Conservation (phyloP, 1,139 yeast genomes). For the Eremothecium sinecaudum region DNA sequence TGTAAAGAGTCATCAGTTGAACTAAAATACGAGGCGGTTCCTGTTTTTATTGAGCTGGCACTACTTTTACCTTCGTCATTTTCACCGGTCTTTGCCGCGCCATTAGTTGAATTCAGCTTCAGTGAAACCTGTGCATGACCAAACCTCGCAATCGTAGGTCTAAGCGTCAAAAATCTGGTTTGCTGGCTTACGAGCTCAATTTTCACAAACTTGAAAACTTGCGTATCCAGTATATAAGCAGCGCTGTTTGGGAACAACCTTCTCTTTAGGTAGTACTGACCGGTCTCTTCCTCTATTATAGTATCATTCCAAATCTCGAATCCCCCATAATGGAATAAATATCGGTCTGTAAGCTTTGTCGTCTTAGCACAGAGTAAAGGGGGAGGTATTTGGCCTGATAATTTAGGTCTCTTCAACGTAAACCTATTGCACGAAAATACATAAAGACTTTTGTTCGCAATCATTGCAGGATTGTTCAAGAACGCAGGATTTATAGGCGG, state of each 20-base stretch:
- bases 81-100: not conserved
- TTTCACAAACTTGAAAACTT: slow-evolving; percentile 32
- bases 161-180: slow-evolving; percentile 30
- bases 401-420: slow-evolving; percentile 25
- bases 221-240: slow-evolving; percentile 37
- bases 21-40: slow-evolving; percentile 2
- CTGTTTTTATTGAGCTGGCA: slow-evolving; percentile 2
- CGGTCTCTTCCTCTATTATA: slow-evolving; percentile 20
- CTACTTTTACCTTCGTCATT: slow-evolving; percentile 2
- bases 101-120: slow-evolving; percentile 10
- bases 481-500: slow-evolving; percentile 35
- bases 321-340: slow-evolving; percentile 40
- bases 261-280: slow-evolving; percentile 29
- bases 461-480: slow-evolving; percentile 34
- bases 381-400: slow-evolving; percentile 35
- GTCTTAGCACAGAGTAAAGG: slow-evolving; percentile 35
- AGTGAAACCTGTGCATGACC: slow-evolving; percentile 36
- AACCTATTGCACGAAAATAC: slow-evolving; percentile 33
- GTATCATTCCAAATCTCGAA: slow-evolving; percentile 34
- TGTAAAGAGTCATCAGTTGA: slow-evolving; percentile 6
- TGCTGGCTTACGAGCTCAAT: slow-evolving; percentile 36
- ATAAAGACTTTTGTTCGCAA: slow-evolving; percentile 32
- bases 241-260: slow-evolving; percentile 32
- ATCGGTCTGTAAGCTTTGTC: slow-evolving; percentile 33
- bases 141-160: slow-evolving; percentile 38